These are phyloP conservation scores for Rhodocollybia butyracea DNA, from an alignment of 768 basidiomycete species.

Conservation along the genomic window DNA sequence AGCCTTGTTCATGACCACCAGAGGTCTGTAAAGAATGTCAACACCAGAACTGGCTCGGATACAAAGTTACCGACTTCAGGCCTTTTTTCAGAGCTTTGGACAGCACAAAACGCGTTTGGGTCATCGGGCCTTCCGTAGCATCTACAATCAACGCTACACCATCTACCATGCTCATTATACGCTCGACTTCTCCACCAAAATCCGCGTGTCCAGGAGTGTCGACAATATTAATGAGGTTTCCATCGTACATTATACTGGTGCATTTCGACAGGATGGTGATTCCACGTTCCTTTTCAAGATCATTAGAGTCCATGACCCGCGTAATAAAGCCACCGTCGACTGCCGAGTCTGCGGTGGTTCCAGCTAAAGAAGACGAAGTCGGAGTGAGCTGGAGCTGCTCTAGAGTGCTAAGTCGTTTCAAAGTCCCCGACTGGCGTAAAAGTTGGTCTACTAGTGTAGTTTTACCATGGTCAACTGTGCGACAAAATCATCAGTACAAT, in stretches of 20 bases:
- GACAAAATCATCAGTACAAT: background rate
- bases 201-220: slow-evolving; percentile 64
- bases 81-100: slow-evolving; percentile 42
- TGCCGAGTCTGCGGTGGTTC: slow-evolving; percentile 28
- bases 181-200: slow-evolving; percentile 61
- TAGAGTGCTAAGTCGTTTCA: slow-evolving; percentile 35
- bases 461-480: slow-evolving; percentile 49
- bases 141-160: slow-evolving; percentile 59
- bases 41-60: background rate
- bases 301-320: slow-evolving; percentile 50
- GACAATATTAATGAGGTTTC: slow-evolving; percentile 53
- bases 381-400: slow-evolving; percentile 35
- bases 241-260: slow-evolving; percentile 48
- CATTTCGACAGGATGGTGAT: slow-evolving; percentile 62
- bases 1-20: slow-evolving; percentile 51
- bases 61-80: slow-evolving; percentile 28
- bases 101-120: slow-evolving; percentile 54
- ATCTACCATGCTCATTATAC: slow-evolving; percentile 59
- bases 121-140: slow-evolving; percentile 60
- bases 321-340: slow-evolving; percentile 38
- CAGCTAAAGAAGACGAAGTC: slow-evolving; percentile 22
- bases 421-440: slow-evolving; percentile 45
- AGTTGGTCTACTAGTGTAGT: slow-evolving; percentile 52
- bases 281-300: slow-evolving; percentile 53
- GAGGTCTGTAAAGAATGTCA: slow-evolving; percentile 27